Evolutionary conservation across 768 basidiomycete genomes (phyloP).

Genomic region (Agaricus bisporus): DNA sequence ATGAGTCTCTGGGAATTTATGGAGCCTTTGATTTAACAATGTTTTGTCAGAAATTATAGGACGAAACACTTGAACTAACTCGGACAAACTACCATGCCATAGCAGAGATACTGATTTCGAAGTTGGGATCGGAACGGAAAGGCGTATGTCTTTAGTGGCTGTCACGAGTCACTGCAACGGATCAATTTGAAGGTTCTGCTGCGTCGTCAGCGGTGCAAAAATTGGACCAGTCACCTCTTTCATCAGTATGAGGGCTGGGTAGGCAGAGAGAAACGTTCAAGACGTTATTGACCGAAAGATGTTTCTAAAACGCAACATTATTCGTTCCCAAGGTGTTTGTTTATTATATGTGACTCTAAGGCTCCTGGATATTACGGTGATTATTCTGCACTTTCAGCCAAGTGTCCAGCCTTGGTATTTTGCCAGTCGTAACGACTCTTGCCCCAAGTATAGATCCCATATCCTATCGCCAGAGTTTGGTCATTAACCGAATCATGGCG

Average conservation of each 20-base stretch:
- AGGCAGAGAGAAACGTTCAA: neutral
- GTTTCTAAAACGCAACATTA: neutral
- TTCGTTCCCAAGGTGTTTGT: neutral
- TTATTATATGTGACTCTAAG: neutral
- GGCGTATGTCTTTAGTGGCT: too few relatives aligned
- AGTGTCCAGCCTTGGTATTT: constrained; percentile 79
- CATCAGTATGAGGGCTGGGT: neutral
- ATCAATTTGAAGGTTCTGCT: too few relatives aligned
- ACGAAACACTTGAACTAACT: too few relatives aligned
- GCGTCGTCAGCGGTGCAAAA: too few relatives aligned
- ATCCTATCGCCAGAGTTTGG: constrained; percentile 41
- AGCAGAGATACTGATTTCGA: too few relatives aligned
- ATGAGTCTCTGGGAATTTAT: too few relatives aligned
- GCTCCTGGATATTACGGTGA: neutral
- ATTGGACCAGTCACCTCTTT: neutral
- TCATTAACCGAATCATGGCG: neutral
- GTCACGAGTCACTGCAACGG: too few relatives aligned
- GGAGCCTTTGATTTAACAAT: too few relatives aligned
- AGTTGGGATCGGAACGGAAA: too few relatives aligned
- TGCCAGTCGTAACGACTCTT: constrained; percentile 58
- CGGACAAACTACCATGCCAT: too few relatives aligned
- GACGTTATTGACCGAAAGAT: neutral
- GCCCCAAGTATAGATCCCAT: constrained; percentile 75
- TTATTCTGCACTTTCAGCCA: constrained; percentile 42
- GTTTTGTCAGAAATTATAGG: too few relatives aligned